These are phyloP conservation scores for Colletotrichum ledebouriae DNA, from an alignment of 2,329 filamentous ascomycete genomes.

Conservation along the genomic window DNA sequence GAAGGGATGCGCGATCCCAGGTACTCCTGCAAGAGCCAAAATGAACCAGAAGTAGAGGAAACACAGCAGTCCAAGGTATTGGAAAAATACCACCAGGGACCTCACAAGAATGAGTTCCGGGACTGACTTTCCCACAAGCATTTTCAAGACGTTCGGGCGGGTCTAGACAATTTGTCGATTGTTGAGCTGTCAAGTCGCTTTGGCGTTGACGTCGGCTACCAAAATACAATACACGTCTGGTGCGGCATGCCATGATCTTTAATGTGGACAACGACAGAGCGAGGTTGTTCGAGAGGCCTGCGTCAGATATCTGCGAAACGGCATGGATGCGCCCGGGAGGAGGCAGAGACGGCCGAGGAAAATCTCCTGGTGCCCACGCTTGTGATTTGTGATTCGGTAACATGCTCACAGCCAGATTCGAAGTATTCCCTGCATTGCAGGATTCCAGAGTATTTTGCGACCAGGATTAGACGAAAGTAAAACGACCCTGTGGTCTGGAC, in stretches of 20 bases:
- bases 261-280: background rate
- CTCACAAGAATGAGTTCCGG: conserved; percentile 39
- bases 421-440: conserved; percentile 4
- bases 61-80: conserved; percentile 41
- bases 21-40: conserved; percentile 42
- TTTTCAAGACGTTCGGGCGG: background rate
- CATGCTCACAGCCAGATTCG: conserved; percentile 6
- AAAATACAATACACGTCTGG: background rate
- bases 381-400: conserved; percentile 24
- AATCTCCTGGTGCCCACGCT: conserved; percentile 1
- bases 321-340: conserved; percentile 25
- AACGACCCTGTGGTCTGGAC: conserved; percentile 13
- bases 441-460: background rate
- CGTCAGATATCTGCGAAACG: conserved; percentile 38
- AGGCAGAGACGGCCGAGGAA: conserved; percentile 20
- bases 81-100: conserved; percentile 33
- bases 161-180: background rate
- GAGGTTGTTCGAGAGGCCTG: background rate
- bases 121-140: conserved; percentile 39
- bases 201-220: background rate
- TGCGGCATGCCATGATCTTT: conserved; percentile 19
- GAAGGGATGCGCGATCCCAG: conserved; percentile 45
- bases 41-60: conserved; percentile 44
- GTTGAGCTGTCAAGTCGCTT: background rate
- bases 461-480: conserved; percentile 29